A percentile compares a stretch with the other conserved stretches of the same genome.
phyloP scores from a whole-genome alignment of 305 asterid species.

The Fraxinus paxiana region DNA sequence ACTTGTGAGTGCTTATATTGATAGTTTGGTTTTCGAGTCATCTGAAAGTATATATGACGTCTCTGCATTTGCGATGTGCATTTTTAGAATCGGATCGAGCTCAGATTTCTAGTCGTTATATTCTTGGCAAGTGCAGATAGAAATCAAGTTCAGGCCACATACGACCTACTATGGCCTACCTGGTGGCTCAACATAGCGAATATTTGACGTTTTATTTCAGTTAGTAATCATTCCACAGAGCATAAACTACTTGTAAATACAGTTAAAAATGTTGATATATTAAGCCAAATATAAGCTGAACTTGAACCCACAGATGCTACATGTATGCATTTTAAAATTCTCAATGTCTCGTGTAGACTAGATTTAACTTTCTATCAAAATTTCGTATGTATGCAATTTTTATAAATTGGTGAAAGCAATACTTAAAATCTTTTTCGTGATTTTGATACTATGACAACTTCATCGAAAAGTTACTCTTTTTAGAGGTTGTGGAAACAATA shows the following conservation, averaged over 20 bases:
- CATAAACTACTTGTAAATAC: background rate
- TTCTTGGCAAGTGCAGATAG: background rate
- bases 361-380: background rate
- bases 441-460: background rate
- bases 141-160: background rate
- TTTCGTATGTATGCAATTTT: too few species aligned
- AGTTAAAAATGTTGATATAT: background rate
- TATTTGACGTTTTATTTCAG: background rate
- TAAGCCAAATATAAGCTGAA: background rate
- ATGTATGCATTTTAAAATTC: too few species aligned
- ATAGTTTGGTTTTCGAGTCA: background rate
- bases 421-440: background rate
- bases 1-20: background rate
- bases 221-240: background rate
- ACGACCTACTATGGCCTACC: background rate
- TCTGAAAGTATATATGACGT: background rate
- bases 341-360: background rate
- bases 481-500: background rate
- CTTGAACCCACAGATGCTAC: background rate
- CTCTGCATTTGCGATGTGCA: background rate
- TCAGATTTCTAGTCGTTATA: background rate
- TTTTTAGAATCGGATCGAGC: background rate
- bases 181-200: background rate
- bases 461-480: background rate
- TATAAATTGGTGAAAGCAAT: background rate